Conservation (phyloP, 768 basidiomycete species). For the Lactarius hatsudake region DNA sequence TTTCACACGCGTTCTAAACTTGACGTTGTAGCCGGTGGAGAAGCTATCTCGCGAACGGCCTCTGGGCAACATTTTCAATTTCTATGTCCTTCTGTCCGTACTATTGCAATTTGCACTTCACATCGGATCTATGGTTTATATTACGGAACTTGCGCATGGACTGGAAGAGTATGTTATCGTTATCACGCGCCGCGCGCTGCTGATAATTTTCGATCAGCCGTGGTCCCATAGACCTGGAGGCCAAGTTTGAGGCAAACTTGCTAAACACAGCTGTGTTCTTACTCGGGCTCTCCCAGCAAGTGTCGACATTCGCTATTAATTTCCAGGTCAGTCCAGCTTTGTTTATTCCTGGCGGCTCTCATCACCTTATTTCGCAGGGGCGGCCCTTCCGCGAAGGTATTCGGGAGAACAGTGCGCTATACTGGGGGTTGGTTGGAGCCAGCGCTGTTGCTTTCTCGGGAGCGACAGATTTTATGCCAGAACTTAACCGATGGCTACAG, state of each 20-base stretch:
- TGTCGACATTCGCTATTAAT: constrained; percentile 98
- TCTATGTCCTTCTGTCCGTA: constrained; percentile 92
- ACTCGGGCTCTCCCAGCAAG: constrained; percentile 92
- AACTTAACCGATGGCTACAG: constrained; percentile 95
- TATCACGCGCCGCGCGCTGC: neutral
- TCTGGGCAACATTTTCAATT: constrained; percentile 92
- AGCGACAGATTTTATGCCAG: constrained; percentile 91
- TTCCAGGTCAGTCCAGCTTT: constrained; percentile 61
- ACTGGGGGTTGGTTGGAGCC: constrained; percentile 88
- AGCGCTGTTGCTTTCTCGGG: constrained; percentile 90
- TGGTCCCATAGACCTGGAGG: constrained; percentile 86
- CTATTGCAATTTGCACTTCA: constrained; percentile 92
- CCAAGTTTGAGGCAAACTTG: constrained; percentile 92
- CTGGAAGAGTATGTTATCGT: constrained; percentile 66
- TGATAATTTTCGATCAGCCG: constrained; percentile 41
- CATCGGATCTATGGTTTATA: constrained; percentile 86
- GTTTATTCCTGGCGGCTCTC: neutral
- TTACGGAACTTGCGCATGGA: constrained; percentile 78
- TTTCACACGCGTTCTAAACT: constrained; percentile 1
- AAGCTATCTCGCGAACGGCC: constrained; percentile 92
- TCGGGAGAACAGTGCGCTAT: constrained; percentile 90
- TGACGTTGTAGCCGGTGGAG: constrained; percentile 75
- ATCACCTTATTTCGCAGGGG: constrained; percentile 48
- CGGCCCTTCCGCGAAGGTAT: constrained; percentile 99
- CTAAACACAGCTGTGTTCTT: constrained; percentile 97